Percentiles rank a stretch among this genome's conserved stretches.
Evolutionary conservation across 352 stramenopile genomes (phyloP).

Genomic region (Blastocystis sp.): DNA sequence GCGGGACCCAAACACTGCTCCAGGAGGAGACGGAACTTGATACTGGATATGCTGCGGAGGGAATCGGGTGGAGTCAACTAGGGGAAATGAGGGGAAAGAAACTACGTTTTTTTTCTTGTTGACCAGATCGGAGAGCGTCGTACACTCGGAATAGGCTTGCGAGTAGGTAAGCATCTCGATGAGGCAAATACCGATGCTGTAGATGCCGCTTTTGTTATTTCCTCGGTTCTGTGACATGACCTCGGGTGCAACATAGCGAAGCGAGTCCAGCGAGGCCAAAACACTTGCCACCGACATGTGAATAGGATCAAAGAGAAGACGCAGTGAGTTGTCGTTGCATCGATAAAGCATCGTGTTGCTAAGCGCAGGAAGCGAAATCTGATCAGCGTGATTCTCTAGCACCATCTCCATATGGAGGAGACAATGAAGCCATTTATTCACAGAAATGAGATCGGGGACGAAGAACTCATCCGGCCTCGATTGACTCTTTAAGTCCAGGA

Average conservation of each 20-base stretch:
- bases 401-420: neutral
- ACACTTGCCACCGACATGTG: neutral
- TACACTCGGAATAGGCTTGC: neutral
- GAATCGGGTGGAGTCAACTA: neutral
- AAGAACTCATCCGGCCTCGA: too few relatives aligned
- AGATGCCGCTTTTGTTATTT: neutral
- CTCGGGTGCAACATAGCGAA: neutral
- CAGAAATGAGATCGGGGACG: neutral
- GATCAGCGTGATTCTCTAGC: neutral
- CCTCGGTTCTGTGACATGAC: neutral
- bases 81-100: neutral
- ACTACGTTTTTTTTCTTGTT: neutral
- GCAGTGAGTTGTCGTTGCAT: neutral
- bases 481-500: too few relatives aligned
- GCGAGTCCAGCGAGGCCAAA: neutral
- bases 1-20: neutral
- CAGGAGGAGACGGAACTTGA: neutral
- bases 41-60: neutral
- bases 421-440: neutral
- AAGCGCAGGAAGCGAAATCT: neutral
- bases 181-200: neutral
- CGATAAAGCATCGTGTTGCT: neutral
- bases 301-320: neutral
- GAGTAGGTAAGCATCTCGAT: neutral
- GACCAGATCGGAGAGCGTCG: neutral